Evolutionary conservation across 495 filamentous ascomycete species (phyloP).

Genomic region (Xylaria palmicola): DNA sequence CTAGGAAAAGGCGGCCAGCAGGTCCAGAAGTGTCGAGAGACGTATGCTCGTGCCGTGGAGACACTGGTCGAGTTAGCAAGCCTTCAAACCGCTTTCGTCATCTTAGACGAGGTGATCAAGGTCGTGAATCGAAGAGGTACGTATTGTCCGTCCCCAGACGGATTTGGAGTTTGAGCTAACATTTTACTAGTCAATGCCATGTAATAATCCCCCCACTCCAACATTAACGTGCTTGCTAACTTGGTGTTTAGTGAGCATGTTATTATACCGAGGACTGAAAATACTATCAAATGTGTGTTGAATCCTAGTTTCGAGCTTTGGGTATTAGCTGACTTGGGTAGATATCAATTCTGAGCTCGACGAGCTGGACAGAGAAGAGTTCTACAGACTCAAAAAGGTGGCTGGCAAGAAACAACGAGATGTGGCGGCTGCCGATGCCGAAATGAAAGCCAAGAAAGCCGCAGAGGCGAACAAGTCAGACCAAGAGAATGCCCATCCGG

Average conservation of each 20-base stretch:
- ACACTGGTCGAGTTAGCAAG: constrained; percentile 95
- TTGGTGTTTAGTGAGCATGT: constrained; percentile 70
- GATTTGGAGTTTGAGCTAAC: constrained; percentile 35
- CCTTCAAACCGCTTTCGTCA: constrained; percentile 94
- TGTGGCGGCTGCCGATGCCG: constrained; percentile 68
- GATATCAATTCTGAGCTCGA: constrained; percentile 99
- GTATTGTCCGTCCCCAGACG: constrained; percentile 15
- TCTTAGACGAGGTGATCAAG: constrained; percentile 98
- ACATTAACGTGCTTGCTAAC: constrained; percentile 21
- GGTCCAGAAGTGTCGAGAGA: constrained; percentile 91
- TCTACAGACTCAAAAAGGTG: constrained; percentile 97
- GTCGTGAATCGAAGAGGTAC: constrained; percentile 92
- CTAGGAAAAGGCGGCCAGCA: constrained; percentile 97
- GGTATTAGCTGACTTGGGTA: constrained; percentile 25
- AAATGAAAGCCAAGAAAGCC: constrained; percentile 59
- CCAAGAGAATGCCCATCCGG: constrained; percentile 44
- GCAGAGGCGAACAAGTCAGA: constrained; percentile 23
- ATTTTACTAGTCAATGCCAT: constrained; percentile 79
- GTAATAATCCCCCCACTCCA: constrained; percentile 48
- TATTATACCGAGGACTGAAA: constrained; percentile 96
- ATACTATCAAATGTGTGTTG: constrained; percentile 89
- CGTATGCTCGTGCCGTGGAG: constrained; percentile 95
- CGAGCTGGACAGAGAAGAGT: constrained; percentile 96
- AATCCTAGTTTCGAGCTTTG: not conserved
- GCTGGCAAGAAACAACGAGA: constrained; percentile 93